A percentile compares a stretch with the other conserved stretches of the same genome.
phyloP scores from a whole-genome alignment of 2,329 filamentous ascomycete genomes.

The Colletotrichum limetticola region DNA sequence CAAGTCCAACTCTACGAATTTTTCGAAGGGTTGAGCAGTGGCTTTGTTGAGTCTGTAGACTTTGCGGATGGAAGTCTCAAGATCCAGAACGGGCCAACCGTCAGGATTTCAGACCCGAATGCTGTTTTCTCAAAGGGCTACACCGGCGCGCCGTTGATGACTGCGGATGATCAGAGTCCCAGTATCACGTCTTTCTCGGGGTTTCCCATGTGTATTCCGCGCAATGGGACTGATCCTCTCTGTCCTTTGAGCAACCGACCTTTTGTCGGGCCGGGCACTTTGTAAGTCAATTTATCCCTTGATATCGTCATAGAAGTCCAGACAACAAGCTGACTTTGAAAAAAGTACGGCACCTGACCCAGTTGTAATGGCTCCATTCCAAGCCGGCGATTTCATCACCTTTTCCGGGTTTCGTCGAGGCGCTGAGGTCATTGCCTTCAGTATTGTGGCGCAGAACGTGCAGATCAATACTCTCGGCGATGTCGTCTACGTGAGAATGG shows the following conservation, averaged over 20 bases:
- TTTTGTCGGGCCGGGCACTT: conserved; percentile 45
- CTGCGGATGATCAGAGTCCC: conserved; percentile 59
- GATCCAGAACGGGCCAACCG: conserved; percentile 44
- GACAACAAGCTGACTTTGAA: too few relatives aligned
- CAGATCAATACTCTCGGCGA: conserved; percentile 46
- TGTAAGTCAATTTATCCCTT: conserved; percentile 35
- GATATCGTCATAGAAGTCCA: too few relatives aligned
- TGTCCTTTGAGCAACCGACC: conserved; percentile 49
- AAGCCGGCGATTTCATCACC: conserved; percentile 49
- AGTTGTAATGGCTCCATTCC: conserved; percentile 49
- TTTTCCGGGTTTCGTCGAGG: conserved; percentile 46
- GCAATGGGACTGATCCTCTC: conserved; percentile 48
- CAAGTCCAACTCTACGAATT: conserved; percentile 48
- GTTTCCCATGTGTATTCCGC: conserved; percentile 63
- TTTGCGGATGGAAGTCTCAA: conserved; percentile 46
- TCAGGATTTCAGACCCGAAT: conserved; percentile 57
- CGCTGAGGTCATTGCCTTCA: conserved; percentile 47
- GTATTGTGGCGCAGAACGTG: conserved; percentile 49
- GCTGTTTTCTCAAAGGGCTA: conserved; percentile 54
- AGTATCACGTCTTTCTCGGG: conserved; percentile 59
- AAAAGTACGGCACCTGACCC: conserved; percentile 47
- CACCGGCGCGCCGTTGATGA: conserved; percentile 51
- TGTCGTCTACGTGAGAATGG: conserved; percentile 48
- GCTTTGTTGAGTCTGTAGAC: conserved; percentile 48
- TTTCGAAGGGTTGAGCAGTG: conserved; percentile 47